Base-by-base conservation (phyloP, 345 rosid genomes). In the Dovyalis caffra region DNA sequence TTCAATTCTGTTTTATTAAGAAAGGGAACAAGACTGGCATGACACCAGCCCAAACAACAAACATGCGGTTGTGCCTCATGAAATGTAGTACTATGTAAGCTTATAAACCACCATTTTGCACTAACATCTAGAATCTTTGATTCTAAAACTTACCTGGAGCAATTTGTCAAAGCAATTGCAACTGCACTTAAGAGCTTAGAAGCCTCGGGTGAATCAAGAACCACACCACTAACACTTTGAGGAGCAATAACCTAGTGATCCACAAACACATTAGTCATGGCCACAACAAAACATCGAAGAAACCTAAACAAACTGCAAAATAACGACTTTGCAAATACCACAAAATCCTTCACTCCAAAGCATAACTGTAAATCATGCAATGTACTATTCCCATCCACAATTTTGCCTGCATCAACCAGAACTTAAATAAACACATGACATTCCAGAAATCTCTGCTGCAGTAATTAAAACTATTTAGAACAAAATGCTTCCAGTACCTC, bases 161-260 rank as follows among this genome's bases (percentile, higher is more conserved):
- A 93, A 80, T 96, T 93, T 79, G 98, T 85, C 84, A 90, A 83
- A 76, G 97, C 97, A 81, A 96, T 90, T 80, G 98, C 97, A 81
- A 90, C 90, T 25, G 97, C 86, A 82, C 99, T 96, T 79, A 93
- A 82, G 76, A 93, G 95, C 89, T 93, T 96, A 87, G 91, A 87
- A 57, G 97, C 92, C 86, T 96, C 97, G 8, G 94, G 97, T 64
- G 92, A 79, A 90, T 93, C 92, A 76, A 93, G 97, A 81, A 95
- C 87, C 77, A 95, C 97, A 47, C 98, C 97, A 12, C 97, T 95
- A 75, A 95, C 99, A 90, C 98, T 93, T 79, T 89, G 98, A 78
- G 98, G 95, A 74, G 91, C 91, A 81, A 93, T 92, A 45, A 93
- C 88, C 99, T 93, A 82, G 76, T 45, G 64, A 74, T 76, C 62